Evolutionary conservation across 768 basidiomycete species (phyloP), one percentile per base, ranked within the genome.

Genomic region (Lactifluus pinguis): DNA sequence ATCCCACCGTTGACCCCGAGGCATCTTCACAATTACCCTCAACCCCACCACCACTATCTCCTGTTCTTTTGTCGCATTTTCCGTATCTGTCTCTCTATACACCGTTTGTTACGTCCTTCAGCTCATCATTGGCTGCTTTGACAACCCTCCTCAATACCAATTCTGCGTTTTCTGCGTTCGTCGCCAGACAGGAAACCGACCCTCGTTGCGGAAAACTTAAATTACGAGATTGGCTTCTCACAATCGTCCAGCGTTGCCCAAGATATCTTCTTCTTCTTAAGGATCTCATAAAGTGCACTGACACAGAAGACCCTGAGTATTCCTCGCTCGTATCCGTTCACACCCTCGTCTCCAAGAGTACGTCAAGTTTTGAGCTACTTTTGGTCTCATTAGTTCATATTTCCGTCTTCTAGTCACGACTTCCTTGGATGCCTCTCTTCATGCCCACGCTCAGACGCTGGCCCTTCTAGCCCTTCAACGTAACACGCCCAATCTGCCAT

Each of bases 81-180:
- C 92, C 92, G 0, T 95, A 92, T 69, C 77, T 94, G 15, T 92
- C 91, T 4, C 76, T 94, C 17, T 94, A 93, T 73, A 89, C 82
- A 17, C 91, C 88, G 0, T 93, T 92, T 67, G 79, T 94, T 54
- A 87, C 89, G 11, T 78, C 87, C 0, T 95, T 92, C 69, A 81
- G 88, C 7, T 73, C 82, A 2, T 79, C 85, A 19, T 76, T 91
- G 9, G 74, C 83, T 1, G 74, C 83, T 14, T 77, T 91, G 53
- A 72, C 77, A 6, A 75, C 79, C 39, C 75, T 87, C n/a, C 76
- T 80, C 6, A 76, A 80, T 0, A 82, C 79, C 65, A 83, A 78
- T 62, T 69, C 76, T 14, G 67, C 76, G 0, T 92, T 93, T 68
- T 77, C 85, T 0, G 60, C 74, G 1, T 92, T 90, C 70, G 70